Conservation (phyloP, 345 rosid genomes). For the Citrus glauca region DNA sequence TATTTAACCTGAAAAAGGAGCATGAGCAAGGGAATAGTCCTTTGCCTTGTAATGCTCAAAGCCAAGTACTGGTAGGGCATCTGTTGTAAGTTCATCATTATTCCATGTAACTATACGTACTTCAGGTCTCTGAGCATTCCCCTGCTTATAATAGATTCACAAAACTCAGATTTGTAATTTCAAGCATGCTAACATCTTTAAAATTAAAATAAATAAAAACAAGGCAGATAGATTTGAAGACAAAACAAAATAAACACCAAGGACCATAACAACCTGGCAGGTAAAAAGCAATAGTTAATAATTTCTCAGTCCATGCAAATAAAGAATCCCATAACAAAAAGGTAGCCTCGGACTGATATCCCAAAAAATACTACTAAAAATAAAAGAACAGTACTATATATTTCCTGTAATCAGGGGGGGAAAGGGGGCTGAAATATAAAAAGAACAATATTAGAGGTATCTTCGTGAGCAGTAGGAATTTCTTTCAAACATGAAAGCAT, state of each 20-base stretch:
- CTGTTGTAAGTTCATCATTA: slow-evolving; percentile 95
- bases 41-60: slow-evolving; percentile 98
- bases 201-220: neutral
- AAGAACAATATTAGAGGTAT: neutral
- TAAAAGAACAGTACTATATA: neutral
- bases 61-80: slow-evolving; percentile 94
- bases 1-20: slow-evolving; percentile 89
- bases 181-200: neutral
- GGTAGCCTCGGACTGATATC: neutral
- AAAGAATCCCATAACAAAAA: neutral
- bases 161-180: slow-evolving; percentile 13
- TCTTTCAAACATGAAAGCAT: neutral
- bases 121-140: slow-evolving; percentile 97
- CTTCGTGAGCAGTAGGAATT: neutral
- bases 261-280: neutral
- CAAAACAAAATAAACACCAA: neutral
- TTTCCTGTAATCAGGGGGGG: neutral
- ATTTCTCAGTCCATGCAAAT: neutral
- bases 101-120: slow-evolving; percentile 89
- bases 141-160: slow-evolving; percentile 45
- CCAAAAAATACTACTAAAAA: neutral
- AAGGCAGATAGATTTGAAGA: neutral
- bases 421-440: neutral
- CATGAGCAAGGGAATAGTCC: slow-evolving; percentile 94
- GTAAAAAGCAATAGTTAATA: neutral